Percentiles rank a stretch among this genome's conserved stretches.
Conservation (phyloP, 2,329 filamentous ascomycete genomes). For the Fusarium cicatricum region DNA sequence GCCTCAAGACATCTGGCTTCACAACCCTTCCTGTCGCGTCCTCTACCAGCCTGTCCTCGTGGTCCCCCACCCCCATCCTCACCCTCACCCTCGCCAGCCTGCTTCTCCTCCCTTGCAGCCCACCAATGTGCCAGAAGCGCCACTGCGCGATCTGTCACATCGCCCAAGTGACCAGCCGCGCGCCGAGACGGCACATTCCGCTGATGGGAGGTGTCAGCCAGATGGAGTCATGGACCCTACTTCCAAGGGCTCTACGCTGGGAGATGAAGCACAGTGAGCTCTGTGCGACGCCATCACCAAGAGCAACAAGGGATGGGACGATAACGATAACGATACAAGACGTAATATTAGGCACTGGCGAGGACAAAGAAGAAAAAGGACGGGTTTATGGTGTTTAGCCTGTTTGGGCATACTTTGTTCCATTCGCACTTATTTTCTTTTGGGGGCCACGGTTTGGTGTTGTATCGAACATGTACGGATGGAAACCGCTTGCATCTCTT, state of each 20-base stretch:
- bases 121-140: neutral
- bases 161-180: neutral
- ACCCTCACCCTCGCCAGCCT: neutral
- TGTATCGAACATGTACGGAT: neutral
- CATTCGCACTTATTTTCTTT: no score
- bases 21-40: constrained; percentile 12
- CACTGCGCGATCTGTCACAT: constrained; percentile 2
- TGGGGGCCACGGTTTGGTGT: neutral
- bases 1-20: constrained; percentile 32
- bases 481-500: neutral
- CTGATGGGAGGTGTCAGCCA: neutral
- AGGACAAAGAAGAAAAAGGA: no score
- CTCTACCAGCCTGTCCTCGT: constrained; percentile 26
- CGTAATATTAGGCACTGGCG: no score
- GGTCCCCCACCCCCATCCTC: constrained; percentile 4
- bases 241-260: neutral
- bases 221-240: neutral
- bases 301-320: no score
- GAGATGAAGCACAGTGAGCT: neutral
- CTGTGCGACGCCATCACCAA: no score
- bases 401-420: no score
- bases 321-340: no score
- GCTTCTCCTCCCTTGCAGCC: constrained; percentile 1
- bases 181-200: neutral
- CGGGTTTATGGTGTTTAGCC: no score